Evolutionary conservation across 176 grass and related monocot genomes (phyloP).

Genomic region (Paspalum vaginatum): DNA sequence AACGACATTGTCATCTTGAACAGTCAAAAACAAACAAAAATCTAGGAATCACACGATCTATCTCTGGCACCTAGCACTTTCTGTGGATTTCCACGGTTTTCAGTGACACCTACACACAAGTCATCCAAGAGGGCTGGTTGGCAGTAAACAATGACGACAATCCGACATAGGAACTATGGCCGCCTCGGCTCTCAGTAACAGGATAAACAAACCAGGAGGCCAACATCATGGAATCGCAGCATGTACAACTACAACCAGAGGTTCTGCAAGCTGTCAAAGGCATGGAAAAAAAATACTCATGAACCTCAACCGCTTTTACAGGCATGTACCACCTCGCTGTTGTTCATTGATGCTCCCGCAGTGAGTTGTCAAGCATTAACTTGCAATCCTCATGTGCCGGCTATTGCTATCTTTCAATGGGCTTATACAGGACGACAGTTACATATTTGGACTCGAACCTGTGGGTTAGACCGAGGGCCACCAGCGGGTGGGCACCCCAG

Average conservation of each 20-base stretch:
- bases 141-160: not conserved
- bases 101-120: conserved; percentile 42
- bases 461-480: conserved; percentile 91
- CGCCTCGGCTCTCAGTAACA: not conserved
- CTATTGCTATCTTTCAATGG: conserved; percentile 63
- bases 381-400: conserved; percentile 23
- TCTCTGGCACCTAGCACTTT: conserved; percentile 30
- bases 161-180: conserved; percentile 5
- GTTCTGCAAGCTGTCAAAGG: conserved; percentile 39
- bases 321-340: conserved; percentile 28
- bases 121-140: not conserved
- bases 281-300: conserved; percentile 43
- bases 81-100: conserved; percentile 43
- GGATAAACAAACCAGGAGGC: conserved; percentile 31
- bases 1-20: not conserved
- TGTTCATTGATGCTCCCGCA: conserved; percentile 36
- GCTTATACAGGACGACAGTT: conserved; percentile 92
- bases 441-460: conserved; percentile 96
- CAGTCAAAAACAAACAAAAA: conserved; percentile 31
- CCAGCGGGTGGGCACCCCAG: conserved; percentile 70
- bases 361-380: conserved; percentile 61
- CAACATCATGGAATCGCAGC: conserved; percentile 35
- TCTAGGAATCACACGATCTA: conserved; percentile 40
- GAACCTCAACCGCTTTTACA: conserved; percentile 54
- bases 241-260: conserved; percentile 46